These are phyloP conservation scores for Pseudozyma pruni DNA, from an alignment of 1,284 basidiomycete genomes.

Conservation along the genomic window DNA sequence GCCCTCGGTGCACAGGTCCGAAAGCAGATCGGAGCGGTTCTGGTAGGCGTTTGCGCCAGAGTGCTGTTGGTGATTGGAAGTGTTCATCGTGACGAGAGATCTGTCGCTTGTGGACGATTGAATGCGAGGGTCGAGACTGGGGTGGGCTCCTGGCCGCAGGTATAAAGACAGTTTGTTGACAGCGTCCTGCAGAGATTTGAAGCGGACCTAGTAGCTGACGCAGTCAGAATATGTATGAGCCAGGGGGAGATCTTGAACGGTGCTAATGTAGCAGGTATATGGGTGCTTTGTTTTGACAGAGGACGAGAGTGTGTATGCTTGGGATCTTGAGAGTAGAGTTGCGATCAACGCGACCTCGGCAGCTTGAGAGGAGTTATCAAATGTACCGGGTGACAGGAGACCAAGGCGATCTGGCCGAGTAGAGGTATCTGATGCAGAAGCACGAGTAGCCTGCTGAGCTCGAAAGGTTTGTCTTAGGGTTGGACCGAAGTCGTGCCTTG, in stretches of 20 bases:
- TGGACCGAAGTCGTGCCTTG: too few species aligned
- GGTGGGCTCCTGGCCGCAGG: constrained; percentile 20
- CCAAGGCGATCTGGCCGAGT: too few species aligned
- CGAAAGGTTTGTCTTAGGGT: too few species aligned
- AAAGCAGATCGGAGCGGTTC: constrained; percentile 49
- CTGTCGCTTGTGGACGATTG: background rate
- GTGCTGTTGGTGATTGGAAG: constrained; percentile 32
- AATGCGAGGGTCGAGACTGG: background rate
- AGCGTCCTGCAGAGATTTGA: too few species aligned
- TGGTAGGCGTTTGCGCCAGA: constrained; percentile 22
- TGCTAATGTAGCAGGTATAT: background rate
- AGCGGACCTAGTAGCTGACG: too few species aligned
- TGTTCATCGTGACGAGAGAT: constrained; percentile 27
- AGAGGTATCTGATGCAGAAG: too few species aligned
- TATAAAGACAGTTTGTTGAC: background rate
- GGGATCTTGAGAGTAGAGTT: background rate
- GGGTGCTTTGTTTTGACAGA: background rate
- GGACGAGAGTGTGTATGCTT: background rate
- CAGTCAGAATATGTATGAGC: too few species aligned
- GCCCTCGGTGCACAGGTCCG: constrained; percentile 56
- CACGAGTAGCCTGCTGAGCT: too few species aligned
- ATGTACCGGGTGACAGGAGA: too few species aligned
- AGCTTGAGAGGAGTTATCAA: too few species aligned
- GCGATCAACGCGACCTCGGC: too few species aligned
- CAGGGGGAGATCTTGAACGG: background rate